Base-by-base conservation (phyloP, 202 grass and related monocot genomes). In the Zizania palustris region DNA sequence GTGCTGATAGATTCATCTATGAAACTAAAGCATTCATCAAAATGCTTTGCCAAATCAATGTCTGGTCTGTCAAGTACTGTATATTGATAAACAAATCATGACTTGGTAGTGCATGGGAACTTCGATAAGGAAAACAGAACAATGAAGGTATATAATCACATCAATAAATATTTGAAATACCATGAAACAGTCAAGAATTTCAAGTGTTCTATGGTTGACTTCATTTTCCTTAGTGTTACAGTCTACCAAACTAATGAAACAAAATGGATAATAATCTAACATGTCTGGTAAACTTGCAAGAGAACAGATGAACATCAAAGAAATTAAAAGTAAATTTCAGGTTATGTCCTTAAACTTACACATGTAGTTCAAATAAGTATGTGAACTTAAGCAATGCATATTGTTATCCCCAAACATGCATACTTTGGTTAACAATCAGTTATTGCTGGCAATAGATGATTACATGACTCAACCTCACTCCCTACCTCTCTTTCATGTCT, bases 21-120 rank as follows among this genome's bases (percentile, higher is more conserved):
- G 80, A 95, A 98, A 76, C 69, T 69, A 72, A 92, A 90, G 80
- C 91, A 95, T 59, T 98, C 96, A 73, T 86, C 68, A 28, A 92
- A 98, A 71, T 95, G 80, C 34, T 88, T 77, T 43, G 64, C 69
- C 67, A 98, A 80, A 77, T 83, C 79, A 54, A 85, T 90, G 28
- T 80, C 73, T 38, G 83, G 87, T 44, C 69, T 90, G 45, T 98
- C 95, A 81, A 95, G 87, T 53, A 92, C 95, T 98, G 75, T 37
- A 71, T 16, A 71, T 69, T 73, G 40, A 76, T 53, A 59, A 65
- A 64, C 34, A 84, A 75, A 12, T 0, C 11, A 58, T 70, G 63
- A 8, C 39, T 88, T 35, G 84, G 71, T 65, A 69, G 33, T 80
- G 42, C 58, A 53, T 49, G 65, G 43, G 69, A 80, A 11, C 48